phyloP scores from a whole-genome alignment of 2,329 filamentous ascomycete genomes.

The Phialophora expanda region DNA sequence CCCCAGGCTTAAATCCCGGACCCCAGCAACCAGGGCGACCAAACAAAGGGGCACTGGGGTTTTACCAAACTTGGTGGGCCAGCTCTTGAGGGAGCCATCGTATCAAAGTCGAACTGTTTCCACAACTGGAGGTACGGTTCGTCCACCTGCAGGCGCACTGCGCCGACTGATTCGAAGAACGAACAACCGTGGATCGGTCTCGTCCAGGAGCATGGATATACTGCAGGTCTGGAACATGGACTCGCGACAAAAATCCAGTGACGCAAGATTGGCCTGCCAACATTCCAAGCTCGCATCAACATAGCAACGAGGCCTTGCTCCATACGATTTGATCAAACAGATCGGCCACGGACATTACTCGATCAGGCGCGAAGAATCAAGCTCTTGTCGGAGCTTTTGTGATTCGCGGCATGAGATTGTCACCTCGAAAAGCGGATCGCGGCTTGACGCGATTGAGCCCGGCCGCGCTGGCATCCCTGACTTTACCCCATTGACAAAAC shows the following conservation, averaged over 20 bases:
- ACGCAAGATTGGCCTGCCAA: conserved; percentile 22
- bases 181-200: background rate
- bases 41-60: conserved; percentile 1
- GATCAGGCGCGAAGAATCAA: conserved; percentile 28
- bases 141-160: background rate
- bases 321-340: conserved; percentile 27
- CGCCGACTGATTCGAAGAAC: background rate
- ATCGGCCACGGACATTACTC: conserved; percentile 20
- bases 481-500: conserved; percentile 30
- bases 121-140: background rate
- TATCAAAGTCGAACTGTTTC: conserved; percentile 18
- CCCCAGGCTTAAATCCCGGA: conserved; percentile 11
- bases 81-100: conserved; percentile 3
- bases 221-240: background rate
- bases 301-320: conserved; percentile 22
- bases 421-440: conserved; percentile 25
- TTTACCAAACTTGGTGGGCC: conserved; percentile 7
- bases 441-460: conserved; percentile 23
- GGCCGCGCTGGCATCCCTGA: conserved; percentile 24
- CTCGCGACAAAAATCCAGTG: background rate
- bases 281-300: conserved; percentile 35
- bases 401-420: conserved; percentile 34
- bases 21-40: conserved; percentile 12
- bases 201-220: background rate
- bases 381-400: conserved; percentile 29